Conservation (phyloP, 2,329 filamentous ascomycete species). For the Diaporthe aspalathi region DNA sequence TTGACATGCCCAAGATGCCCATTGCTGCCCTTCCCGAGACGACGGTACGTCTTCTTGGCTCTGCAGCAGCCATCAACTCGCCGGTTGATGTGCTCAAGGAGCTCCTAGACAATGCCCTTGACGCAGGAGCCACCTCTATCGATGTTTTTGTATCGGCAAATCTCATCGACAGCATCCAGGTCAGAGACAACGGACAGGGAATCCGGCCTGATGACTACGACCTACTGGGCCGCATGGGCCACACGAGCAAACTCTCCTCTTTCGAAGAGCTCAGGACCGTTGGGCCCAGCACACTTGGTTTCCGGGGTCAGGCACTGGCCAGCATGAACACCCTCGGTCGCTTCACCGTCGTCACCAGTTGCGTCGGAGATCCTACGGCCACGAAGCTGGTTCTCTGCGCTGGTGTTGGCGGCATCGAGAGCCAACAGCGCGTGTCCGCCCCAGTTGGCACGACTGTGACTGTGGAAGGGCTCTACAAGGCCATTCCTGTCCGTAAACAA, state of each 20-base stretch:
- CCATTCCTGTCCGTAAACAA: slow-evolving; percentile 73
- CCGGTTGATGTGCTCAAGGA: slow-evolving; percentile 77
- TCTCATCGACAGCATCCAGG: slow-evolving; percentile 75
- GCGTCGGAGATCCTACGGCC: slow-evolving; percentile 70
- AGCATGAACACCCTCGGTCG: slow-evolving; percentile 70
- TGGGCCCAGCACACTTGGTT: slow-evolving; percentile 74
- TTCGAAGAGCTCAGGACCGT: slow-evolving; percentile 70
- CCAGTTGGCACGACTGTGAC: slow-evolving; percentile 77
- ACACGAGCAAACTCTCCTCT: slow-evolving; percentile 79
- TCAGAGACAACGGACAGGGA: slow-evolving; percentile 80
- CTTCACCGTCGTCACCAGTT: slow-evolving; percentile 72
- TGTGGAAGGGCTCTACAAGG: slow-evolving; percentile 68
- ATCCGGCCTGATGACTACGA: slow-evolving; percentile 72
- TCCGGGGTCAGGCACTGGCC: slow-evolving; percentile 79
- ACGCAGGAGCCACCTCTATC: slow-evolving; percentile 75
- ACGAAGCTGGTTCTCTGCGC: slow-evolving; percentile 57
- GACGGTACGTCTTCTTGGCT: slow-evolving; percentile 68
- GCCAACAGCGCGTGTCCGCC: slow-evolving; percentile 56
- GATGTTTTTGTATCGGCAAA: slow-evolving; percentile 73
- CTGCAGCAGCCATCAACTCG: slow-evolving; percentile 69
- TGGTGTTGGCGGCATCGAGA: slow-evolving; percentile 54
- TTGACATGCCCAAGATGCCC: slow-evolving; percentile 52
- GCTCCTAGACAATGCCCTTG: slow-evolving; percentile 80
- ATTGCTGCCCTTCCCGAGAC: slow-evolving; percentile 62
- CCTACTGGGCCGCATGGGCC: slow-evolving; percentile 71